phyloP scores from a whole-genome alignment of 352 stramenopile genomes.

The Globisporangium orthogonon region DNA sequence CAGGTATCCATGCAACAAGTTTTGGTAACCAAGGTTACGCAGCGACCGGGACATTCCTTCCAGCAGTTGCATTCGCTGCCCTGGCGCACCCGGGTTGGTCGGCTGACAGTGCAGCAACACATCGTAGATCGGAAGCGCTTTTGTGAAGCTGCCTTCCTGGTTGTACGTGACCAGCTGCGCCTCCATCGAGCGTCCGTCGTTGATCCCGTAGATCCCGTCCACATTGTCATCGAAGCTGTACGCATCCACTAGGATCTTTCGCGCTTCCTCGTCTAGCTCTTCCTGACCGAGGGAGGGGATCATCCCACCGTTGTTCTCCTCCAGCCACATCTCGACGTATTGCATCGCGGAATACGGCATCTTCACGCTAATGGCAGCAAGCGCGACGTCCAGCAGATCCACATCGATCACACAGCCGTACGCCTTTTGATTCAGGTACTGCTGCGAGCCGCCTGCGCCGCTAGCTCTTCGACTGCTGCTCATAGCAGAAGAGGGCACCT shows the following conservation, averaged over 20 bases:
- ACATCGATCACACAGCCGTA: slow-evolving; percentile 63
- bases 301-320: slow-evolving; percentile 42
- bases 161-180: slow-evolving; percentile 74
- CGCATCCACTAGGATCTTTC: slow-evolving; percentile 56
- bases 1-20: slow-evolving; percentile 58
- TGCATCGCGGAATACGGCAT: slow-evolving; percentile 89
- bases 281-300: slow-evolving; percentile 28
- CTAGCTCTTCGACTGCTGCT: neutral
- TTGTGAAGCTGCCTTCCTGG: slow-evolving; percentile 47
- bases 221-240: slow-evolving; percentile 57
- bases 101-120: slow-evolving; percentile 36
- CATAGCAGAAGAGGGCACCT: neutral
- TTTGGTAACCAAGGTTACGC: slow-evolving; percentile 63
- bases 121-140: slow-evolving; percentile 71
- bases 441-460: neutral
- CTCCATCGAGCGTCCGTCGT: slow-evolving; percentile 58
- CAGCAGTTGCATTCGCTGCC: slow-evolving; percentile 3
- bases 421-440: slow-evolving; percentile 20
- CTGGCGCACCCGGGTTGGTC: neutral
- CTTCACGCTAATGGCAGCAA: slow-evolving; percentile 56
- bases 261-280: slow-evolving; percentile 26
- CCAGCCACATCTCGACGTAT: slow-evolving; percentile 86
- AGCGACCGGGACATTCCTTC: slow-evolving; percentile 61
- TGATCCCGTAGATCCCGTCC: slow-evolving; percentile 76
- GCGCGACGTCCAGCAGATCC: slow-evolving; percentile 57